Conservation (phyloP, 495 filamentous ascomycete genomes). For the Tuber melanosporum region DNA sequence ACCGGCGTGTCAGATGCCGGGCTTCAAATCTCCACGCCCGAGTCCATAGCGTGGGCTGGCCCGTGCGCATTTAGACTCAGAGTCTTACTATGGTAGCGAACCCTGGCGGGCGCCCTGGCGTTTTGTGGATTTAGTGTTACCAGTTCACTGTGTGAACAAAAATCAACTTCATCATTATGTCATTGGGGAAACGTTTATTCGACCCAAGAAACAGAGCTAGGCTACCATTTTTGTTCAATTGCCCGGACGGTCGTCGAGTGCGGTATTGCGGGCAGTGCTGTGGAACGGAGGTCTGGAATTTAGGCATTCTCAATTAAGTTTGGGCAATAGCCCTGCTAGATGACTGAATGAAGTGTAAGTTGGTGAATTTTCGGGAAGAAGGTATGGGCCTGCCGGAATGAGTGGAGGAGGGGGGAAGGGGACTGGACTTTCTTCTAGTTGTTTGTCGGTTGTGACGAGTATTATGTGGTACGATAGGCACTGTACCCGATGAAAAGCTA, state of each 20-base stretch:
- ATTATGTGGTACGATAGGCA: background rate
- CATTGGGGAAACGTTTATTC: background rate
- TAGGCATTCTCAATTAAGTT: background rate
- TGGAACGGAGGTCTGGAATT: background rate
- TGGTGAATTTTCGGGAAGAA: background rate
- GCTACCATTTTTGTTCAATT: background rate
- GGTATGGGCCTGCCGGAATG: background rate
- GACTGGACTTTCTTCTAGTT: background rate
- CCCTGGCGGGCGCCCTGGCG: background rate
- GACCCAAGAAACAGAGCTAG: background rate
- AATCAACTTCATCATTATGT: background rate
- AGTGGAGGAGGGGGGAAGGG: background rate
- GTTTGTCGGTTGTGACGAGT: background rate
- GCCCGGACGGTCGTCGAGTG: background rate
- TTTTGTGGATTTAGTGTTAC: slow-evolving; percentile 5
- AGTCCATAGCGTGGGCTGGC: background rate
- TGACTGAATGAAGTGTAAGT: background rate
- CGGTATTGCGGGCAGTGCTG: background rate
- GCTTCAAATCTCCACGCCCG: background rate
- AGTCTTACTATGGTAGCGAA: background rate
- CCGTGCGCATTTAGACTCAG: slow-evolving; percentile 5
- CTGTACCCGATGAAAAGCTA: background rate
- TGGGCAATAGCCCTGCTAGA: background rate
- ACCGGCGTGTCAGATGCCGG: background rate
- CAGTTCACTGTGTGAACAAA: background rate